Evolutionary conservation across 441 rosid species (phyloP), one percentile per base, ranked within the genome.

Genomic region (Raphanus hybrid): DNA sequence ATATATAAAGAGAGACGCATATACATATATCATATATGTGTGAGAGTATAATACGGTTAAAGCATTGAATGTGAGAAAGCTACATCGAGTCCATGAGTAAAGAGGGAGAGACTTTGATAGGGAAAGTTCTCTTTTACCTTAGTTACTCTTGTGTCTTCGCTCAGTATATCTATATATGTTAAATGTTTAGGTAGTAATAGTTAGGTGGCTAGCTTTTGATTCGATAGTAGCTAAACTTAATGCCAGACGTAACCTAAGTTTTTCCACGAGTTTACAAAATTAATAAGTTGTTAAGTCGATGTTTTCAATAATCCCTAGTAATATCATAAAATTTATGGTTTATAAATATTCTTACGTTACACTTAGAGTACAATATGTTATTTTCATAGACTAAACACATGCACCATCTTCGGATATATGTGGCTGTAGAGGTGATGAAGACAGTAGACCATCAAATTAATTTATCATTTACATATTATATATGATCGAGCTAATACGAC

Each of bases 11-110:
- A 74, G 75, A 57, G 71, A 74, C 8, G 45, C 75, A 65, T 69
- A 26, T 79, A 64, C 45, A 58, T 48, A 70, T 57, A 55, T 55
- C 59, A 8, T 55, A 9, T 63, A 6, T 69, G 10, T 26, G 64
- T 34, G 12, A 52, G 52, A 2, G 35, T 37, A 55, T 74, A 57
- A 32, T 64, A 74, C 70, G 73, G 82, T 74, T 74, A 79, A 74
- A 58, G 73, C 82, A 79, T 64, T 79, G 75, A 79, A 70, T 79
- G 64, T 64, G 70, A 74, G 78, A 79, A 79, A 75, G 76, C 71
- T 62, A 79, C 63, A 66, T 79, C 1, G 37, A 74, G 74, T 69
- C 71, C 82, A 74, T 58, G 63, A 79, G 82, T 79, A 79, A 75
- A 58, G 71, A 79, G 75, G 75, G 78, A 75, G 79, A 79, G 71